Evolutionary conservation across 1,139 yeast species (phyloP).

Genomic region (Blastobotrys capitulatus): DNA sequence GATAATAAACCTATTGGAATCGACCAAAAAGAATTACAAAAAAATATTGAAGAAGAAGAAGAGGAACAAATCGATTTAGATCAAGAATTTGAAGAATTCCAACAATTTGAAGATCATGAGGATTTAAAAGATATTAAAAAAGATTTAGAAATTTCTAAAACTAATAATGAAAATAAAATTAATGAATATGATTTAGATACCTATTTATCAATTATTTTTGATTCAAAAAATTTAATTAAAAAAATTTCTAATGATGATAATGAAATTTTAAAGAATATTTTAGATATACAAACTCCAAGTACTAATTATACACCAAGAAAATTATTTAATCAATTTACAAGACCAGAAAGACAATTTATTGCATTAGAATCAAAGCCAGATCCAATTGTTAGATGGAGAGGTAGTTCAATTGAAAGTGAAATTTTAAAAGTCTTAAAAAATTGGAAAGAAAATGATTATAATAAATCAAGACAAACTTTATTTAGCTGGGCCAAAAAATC

Average conservation of each 20-base stretch:
- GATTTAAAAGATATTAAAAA: background rate
- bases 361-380: slow-evolving; percentile 22
- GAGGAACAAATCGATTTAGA: background rate
- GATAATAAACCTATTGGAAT: too few species aligned
- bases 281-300: slow-evolving; percentile 1
- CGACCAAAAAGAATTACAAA: too few species aligned
- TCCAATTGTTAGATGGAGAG: slow-evolving; percentile 21
- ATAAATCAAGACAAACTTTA: slow-evolving; percentile 6
- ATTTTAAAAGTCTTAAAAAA: slow-evolving; percentile 15
- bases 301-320: slow-evolving; percentile 20
- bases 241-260: background rate
- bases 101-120: slow-evolving; percentile 13
- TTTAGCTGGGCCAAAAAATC: slow-evolving; percentile 17
- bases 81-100: background rate
- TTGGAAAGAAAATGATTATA: slow-evolving; percentile 19
- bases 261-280: background rate
- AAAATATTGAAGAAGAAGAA: too few species aligned
- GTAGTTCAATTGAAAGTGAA: slow-evolving; percentile 21
- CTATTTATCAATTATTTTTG: background rate
- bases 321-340: slow-evolving; percentile 23
- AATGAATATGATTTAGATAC: slow-evolving; percentile 2
- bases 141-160: background rate
- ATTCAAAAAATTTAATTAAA: background rate
- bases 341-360: slow-evolving; percentile 30
- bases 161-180: background rate